phyloP scores from a whole-genome alignment of 495 filamentous ascomycete species.

The Aspergillus ellipticus region DNA sequence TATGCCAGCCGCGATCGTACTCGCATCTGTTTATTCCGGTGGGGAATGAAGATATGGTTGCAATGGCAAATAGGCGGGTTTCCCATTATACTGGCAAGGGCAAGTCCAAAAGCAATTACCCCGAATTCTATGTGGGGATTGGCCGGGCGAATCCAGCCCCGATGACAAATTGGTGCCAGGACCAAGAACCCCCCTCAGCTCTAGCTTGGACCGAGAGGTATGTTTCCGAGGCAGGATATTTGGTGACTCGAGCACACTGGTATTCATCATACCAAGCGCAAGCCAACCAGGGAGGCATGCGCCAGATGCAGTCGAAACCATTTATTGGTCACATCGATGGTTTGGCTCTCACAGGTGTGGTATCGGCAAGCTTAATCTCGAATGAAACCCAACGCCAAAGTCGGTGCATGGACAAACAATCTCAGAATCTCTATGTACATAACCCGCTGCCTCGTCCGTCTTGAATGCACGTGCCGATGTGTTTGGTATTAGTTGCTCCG shows the following conservation, averaged over 20 bases:
- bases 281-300: background rate
- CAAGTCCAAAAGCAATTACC: too few species aligned
- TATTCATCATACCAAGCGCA: background rate
- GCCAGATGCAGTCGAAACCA: background rate
- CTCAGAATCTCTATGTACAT: conserved; percentile 48
- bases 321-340: background rate
- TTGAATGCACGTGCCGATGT: conserved; percentile 17
- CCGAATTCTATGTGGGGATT: background rate
- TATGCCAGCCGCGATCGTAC: too few species aligned
- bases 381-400: conserved; percentile 34
- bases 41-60: too few species aligned
- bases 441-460: conserved; percentile 29
- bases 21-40: too few species aligned
- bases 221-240: background rate
- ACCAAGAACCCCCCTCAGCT: background rate
- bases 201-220: background rate
- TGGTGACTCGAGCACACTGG: background rate
- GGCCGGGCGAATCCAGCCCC: background rate
- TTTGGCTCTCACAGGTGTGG: conserved; percentile 1
- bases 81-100: too few species aligned
- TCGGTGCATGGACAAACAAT: conserved; percentile 38
- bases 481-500: conserved; percentile 71
- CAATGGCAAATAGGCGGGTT: too few species aligned
- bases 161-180: background rate
- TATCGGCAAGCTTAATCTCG: conserved; percentile 15